Evolutionary conservation across 2,329 filamentous ascomycete genomes (phyloP).

Genomic region (Curvularia eragrostidis): DNA sequence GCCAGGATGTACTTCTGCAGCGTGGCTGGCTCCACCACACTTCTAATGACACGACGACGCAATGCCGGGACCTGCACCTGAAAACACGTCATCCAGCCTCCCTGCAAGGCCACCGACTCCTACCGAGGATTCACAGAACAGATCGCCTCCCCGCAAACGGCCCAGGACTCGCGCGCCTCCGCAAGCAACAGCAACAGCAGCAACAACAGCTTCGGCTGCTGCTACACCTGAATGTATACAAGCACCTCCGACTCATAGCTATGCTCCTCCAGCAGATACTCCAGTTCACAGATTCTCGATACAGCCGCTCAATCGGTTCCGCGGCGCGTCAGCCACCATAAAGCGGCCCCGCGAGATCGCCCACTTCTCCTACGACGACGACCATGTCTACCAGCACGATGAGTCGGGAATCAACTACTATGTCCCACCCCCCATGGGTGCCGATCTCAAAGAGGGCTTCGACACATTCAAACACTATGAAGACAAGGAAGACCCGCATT

Average conservation of each 20-base stretch:
- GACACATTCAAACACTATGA: conserved; percentile 83
- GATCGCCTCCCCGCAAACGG: conserved; percentile 39
- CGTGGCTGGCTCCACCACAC: background rate
- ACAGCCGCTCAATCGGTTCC: conserved; percentile 44
- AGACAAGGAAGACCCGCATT: conserved; percentile 81
- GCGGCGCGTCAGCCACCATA: conserved; percentile 44
- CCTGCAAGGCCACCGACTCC: conserved; percentile 14
- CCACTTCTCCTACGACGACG: conserved; percentile 89
- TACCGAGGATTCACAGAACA: conserved; percentile 16
- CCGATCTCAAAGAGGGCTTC: conserved; percentile 80
- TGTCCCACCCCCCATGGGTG: conserved; percentile 74
- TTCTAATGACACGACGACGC: background rate
- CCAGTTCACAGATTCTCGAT: conserved; percentile 36
- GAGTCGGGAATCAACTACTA: conserved; percentile 87
- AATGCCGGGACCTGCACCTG: background rate
- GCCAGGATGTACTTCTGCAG: conserved; percentile 7
- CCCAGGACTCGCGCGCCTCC: conserved; percentile 46
- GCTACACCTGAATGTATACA: background rate
- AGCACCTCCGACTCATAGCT: background rate
- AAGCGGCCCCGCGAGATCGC: conserved; percentile 75
- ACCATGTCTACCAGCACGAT: conserved; percentile 77
- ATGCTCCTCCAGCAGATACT: background rate
- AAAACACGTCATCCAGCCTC: background rate
- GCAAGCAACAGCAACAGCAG: conserved; percentile 15
- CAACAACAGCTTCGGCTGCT: conserved; percentile 13